Base-by-base conservation (phyloP, 345 rosid species). In the Syzygium aromaticum region DNA sequence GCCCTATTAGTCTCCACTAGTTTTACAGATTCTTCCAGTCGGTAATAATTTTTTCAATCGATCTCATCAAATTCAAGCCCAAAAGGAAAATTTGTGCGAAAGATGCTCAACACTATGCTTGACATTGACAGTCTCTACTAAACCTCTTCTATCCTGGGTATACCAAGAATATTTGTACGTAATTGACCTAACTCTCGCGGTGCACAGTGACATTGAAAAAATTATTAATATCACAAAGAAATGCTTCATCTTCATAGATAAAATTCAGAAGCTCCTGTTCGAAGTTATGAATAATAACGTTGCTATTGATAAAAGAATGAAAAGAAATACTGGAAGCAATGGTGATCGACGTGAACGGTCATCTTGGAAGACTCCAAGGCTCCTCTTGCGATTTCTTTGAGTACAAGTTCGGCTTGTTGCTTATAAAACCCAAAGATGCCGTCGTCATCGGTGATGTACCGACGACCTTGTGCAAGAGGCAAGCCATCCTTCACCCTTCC, bases 401-500 rank as follows among this genome's bases (percentile, higher is more conserved):
- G 91, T 38, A 94, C 82, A 87, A 92, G 86, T 52, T 95, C 92
- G 15, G 91, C 94, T 86, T 91, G 94, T 88, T 91, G 93, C 90
- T 92, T 73, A 49, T 91, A 92, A 83, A 77, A 88, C 86, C 88
- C 86, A 52, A 93, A 92, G 86, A 59, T 88, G 54, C 78, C 43
- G 21, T 78, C 86, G 86, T 86, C 87, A 51, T 91, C 89, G 17
- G 88, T 88, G 84, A 84, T 11, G 84, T 89, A 86, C 59, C 87
- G 82, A 51, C 84, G 86, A 46, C 92, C 95, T 85, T 90, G 91
- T 30, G 95, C 91, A 59, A 94, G 90, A 84, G 93, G 91, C 78
- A 94, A 84, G 82, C 94, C 95, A 91, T 93, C 96, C 19, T 82
- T 91, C 87, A 91, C 90, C 85, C 94, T 90, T 56, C 94, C 96